Conservation (phyloP, 345 rosid species). For the Euphorbia peplus region DNA sequence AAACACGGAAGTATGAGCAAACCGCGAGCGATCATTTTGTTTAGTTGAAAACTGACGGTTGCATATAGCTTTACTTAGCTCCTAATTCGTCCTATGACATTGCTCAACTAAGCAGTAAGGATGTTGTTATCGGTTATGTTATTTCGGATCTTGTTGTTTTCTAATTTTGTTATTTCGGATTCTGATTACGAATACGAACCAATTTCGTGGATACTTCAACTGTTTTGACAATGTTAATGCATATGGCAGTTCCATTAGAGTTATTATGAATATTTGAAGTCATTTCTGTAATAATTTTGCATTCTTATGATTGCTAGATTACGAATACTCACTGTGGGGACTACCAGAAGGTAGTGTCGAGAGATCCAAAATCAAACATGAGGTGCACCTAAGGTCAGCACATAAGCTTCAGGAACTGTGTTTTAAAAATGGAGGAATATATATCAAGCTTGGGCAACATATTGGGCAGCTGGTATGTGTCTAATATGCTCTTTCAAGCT, state of each 20-base stretch:
- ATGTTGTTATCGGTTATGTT: neutral
- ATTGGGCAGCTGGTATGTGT: conserved; percentile 75
- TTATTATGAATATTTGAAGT: neutral
- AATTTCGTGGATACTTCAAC: neutral
- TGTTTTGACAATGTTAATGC: neutral
- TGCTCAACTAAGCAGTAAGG: neutral
- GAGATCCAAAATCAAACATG: conserved; percentile 62
- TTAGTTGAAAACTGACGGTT: neutral
- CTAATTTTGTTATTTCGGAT: neutral
- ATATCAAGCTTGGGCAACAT: conserved; percentile 96
- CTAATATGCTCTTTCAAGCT: conserved; percentile 13
- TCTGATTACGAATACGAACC: neutral
- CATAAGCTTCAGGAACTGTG: conserved; percentile 84
- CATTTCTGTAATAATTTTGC: neutral
- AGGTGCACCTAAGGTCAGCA: conserved; percentile 92
- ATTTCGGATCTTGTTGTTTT: neutral
- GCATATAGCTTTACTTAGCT: neutral
- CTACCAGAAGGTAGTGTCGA: conserved; percentile 78
- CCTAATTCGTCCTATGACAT: neutral
- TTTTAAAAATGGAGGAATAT: conserved; percentile 89
- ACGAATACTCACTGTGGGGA: conserved; percentile 77
- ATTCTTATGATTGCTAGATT: conserved; percentile 45
- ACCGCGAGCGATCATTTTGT: too few species aligned
- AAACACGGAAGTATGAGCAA: neutral
- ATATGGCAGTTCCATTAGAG: neutral